Evolutionary conservation across 169 alveolate genomes (phyloP).

Genomic region (Blepharisma undulans): DNA sequence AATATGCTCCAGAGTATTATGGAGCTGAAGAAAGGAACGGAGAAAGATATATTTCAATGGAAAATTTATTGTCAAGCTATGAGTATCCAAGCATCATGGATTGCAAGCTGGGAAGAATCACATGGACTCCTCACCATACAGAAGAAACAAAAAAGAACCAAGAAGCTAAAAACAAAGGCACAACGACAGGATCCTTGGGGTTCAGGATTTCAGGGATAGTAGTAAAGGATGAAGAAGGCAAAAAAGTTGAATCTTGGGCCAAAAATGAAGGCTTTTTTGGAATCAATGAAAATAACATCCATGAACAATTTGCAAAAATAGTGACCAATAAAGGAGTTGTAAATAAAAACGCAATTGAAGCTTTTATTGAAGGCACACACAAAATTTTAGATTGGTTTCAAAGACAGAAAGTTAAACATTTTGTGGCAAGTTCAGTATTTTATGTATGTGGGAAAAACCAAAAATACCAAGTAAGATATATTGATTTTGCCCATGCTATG

Average conservation of each 20-base stretch:
- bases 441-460: conserved; percentile 12
- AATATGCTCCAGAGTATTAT: background rate
- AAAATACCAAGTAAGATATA: conserved; percentile 8
- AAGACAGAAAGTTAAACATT: background rate
- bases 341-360: background rate
- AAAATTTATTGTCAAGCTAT: background rate
- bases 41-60: background rate
- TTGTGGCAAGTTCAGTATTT: conserved; percentile 28
- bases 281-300: conserved; percentile 14
- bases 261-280: conserved; percentile 23
- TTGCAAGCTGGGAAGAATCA: conserved; percentile 19
- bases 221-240: conserved; percentile 8
- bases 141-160: background rate
- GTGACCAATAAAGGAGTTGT: background rate
- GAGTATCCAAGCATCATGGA: conserved; percentile 24
- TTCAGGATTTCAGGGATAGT: conserved; percentile 33
- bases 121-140: conserved; percentile 36
- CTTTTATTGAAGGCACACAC: conserved; percentile 2
- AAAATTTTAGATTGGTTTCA: background rate
- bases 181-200: conserved; percentile 38
- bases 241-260: background rate
- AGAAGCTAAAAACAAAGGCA: conserved; percentile 15
- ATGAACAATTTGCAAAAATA: conserved; percentile 21
- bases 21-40: conserved; percentile 25
- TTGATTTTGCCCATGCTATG: conserved; percentile 37